Evolutionary conservation across 768 basidiomycete species (phyloP), one percentile per base, ranked within the genome.

Genomic region (Tricholomella constricta): DNA sequence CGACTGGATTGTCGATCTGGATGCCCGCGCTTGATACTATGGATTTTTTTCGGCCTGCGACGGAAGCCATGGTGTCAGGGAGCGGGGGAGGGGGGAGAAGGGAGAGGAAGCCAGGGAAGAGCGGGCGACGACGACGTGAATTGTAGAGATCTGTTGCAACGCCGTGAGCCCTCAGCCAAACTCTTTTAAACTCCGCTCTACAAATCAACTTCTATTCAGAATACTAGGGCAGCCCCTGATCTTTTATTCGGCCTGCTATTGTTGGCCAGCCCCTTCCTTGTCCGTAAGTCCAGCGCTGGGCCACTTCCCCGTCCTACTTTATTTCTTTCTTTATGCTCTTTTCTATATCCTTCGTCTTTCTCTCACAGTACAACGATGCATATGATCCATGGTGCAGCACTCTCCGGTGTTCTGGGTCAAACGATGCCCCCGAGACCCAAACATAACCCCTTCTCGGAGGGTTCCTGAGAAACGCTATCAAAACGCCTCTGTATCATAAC

Each of bases 1-100:
- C 83, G 62, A 86, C 78, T 37, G 88, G 88, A 14, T 81, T 82
- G 69, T 91, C 90, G 68, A 89, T 87, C 41, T 82, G 76, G 53
- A 88, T 76, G 63, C 77, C 82, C 46, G 80, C 72, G 62, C 75
- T 81, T 54, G 86, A 84, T 52, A 82, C 78, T 61, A 89, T 82
- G 51, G 88, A 89, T 73, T 89, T 91, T 84, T 89, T 90, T 65
- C 90, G 85, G 70, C 78, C 84, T 63, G 86, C 79, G 70, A 78
- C 77, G 42, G 78, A 72, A 69, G 78, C 71, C 80, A 79, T 80
- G 55, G 69, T 61, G 58, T 62, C 60, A 60, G 67, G 63, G 62
- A 60, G 57, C 54, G 54, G 62, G 56, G 48, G 54, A 50, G 45
- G 52, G 27, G 36, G 51, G 20, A 44, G 57, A 34, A 47, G 26